Evolutionary conservation across 768 basidiomycete species (phyloP).

Genomic region (Crepidotus variabilis): DNA sequence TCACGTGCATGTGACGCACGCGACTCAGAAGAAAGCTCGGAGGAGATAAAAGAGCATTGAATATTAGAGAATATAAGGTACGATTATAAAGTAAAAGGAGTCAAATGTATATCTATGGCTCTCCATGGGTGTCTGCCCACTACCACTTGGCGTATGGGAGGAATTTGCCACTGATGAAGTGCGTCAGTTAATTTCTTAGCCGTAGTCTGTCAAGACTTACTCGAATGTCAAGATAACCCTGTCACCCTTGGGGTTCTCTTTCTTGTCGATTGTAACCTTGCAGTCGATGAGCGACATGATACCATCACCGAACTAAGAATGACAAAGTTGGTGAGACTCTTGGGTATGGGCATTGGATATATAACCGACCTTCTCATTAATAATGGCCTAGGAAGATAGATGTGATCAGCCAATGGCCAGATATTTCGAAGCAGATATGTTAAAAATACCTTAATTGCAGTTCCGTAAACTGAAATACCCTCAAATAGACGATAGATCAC

Average conservation of each 20-base stretch:
- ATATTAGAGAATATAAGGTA: slow-evolving; percentile 1
- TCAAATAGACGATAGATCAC: slow-evolving; percentile 82
- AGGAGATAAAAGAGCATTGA: neutral
- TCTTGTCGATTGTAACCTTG: slow-evolving; percentile 61
- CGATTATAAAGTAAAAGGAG: neutral
- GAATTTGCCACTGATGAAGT: slow-evolving; percentile 62
- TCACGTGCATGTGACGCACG: too few species aligned
- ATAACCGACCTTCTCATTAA: slow-evolving; percentile 68
- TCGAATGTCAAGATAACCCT: slow-evolving; percentile 78
- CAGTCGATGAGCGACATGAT: slow-evolving; percentile 92
- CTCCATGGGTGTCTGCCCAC: slow-evolving; percentile 3
- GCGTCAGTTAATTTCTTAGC: neutral
- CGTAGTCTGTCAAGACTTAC: slow-evolving; percentile 37
- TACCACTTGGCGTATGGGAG: slow-evolving; percentile 72
- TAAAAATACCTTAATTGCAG: slow-evolving; percentile 66
- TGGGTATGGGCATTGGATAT: neutral
- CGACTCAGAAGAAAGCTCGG: too few species aligned
- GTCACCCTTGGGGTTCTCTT: slow-evolving; percentile 75
- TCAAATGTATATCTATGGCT: neutral
- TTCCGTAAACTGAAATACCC: slow-evolving; percentile 73
- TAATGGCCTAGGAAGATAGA: slow-evolving; percentile 41
- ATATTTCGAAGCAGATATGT: neutral
- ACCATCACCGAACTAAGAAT: slow-evolving; percentile 70
- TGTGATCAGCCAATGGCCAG: slow-evolving; percentile 14
- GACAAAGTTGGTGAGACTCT: slow-evolving; percentile 3